Evolutionary conservation across 148 eudicot genomes (phyloP), one percentile per base, ranked within the genome.

Genomic region (Chenopodium suecicum): DNA sequence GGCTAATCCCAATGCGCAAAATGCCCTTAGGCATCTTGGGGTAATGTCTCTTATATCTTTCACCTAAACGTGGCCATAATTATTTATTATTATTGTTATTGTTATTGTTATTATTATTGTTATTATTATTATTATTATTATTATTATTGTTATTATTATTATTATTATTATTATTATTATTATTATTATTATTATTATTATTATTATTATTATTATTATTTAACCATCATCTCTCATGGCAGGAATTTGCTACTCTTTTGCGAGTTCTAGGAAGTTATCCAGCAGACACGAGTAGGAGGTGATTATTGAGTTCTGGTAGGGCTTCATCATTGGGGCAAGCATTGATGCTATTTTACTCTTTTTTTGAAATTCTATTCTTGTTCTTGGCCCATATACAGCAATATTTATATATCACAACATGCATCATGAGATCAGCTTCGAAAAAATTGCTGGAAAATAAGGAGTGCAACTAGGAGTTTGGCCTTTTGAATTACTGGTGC

Each of bases 211-310:
- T 25, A 25, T 25, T 25, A 25, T 25, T 25, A 25, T 25, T 23
- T 23, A 47, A 48, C 14, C n/a, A 46, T 71, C 32, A 72, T 80
- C 60, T 22, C 9, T 75, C 76, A 77, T 65, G 54, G 73, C 89
- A 91, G 94, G 95, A 92, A 83, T 86, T 92, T 83, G 93, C 91
- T 56, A 88, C 91, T 62, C 85, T 90, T 86, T 79, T 92, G 79
- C 89, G 95, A 78, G 93, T 92, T 68, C 86, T 90, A 37, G 95
- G 95, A 58, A 90, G 95, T 84, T 92, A 90, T 78, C 95, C 93
- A 0, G 83, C 92, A 23, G 93, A 92, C 88, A 84, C 29, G 67
- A 87, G 89, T 84, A 86, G 85, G 78, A 71, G 76, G 46, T 93
- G 85, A 93, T 31, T 22, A 22, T n/a, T 27, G 31, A 47, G 2